phyloP scores from a whole-genome alignment of 2,329 filamentous ascomycete genomes.

The Xylaria sp. region DNA sequence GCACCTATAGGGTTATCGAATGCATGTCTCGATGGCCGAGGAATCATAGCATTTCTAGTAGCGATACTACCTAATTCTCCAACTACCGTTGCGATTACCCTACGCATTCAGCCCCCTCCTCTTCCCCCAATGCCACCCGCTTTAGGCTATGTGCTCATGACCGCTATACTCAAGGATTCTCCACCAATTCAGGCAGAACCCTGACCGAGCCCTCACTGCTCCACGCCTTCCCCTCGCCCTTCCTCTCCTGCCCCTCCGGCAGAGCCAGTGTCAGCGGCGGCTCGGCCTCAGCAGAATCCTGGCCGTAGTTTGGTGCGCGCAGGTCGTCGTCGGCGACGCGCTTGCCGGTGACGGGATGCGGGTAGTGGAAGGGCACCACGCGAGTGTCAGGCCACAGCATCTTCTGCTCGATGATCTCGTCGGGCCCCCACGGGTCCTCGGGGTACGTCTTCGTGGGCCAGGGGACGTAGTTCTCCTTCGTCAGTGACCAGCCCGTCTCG shows the following conservation, averaged over 20 bases:
- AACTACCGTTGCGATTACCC: slow-evolving; percentile 28
- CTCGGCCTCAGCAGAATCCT: slow-evolving; percentile 54
- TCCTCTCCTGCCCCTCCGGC: slow-evolving; percentile 52
- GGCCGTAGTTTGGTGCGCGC: slow-evolving; percentile 59
- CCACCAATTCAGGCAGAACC: slow-evolving; percentile 53
- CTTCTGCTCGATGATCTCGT: slow-evolving; percentile 63
- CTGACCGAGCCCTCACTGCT: slow-evolving; percentile 49
- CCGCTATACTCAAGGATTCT: slow-evolving; percentile 43
- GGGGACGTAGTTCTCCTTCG: slow-evolving; percentile 64
- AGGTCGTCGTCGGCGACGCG: slow-evolving; percentile 58
- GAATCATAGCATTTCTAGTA: background rate
- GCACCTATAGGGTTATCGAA: slow-evolving; percentile 4
- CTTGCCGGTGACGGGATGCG: slow-evolving; percentile 62
- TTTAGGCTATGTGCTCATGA: slow-evolving; percentile 36
- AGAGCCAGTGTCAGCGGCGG: slow-evolving; percentile 56
- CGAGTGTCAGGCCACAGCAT: slow-evolving; percentile 68
- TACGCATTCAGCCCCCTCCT: slow-evolving; percentile 19
- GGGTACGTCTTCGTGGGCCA: slow-evolving; percentile 61
- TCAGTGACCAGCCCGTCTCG: slow-evolving; percentile 64
- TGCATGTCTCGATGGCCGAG: background rate
- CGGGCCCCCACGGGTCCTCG: slow-evolving; percentile 62
- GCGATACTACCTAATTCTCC: slow-evolving; percentile 17
- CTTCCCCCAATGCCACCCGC: slow-evolving; percentile 17
- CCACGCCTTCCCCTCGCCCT: slow-evolving; percentile 49
- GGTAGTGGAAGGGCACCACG: slow-evolving; percentile 65